Evolutionary conservation across 139 green algal species (phyloP), one percentile per base, ranked within the genome.

Genomic region (Gonium pectorale): DNA sequence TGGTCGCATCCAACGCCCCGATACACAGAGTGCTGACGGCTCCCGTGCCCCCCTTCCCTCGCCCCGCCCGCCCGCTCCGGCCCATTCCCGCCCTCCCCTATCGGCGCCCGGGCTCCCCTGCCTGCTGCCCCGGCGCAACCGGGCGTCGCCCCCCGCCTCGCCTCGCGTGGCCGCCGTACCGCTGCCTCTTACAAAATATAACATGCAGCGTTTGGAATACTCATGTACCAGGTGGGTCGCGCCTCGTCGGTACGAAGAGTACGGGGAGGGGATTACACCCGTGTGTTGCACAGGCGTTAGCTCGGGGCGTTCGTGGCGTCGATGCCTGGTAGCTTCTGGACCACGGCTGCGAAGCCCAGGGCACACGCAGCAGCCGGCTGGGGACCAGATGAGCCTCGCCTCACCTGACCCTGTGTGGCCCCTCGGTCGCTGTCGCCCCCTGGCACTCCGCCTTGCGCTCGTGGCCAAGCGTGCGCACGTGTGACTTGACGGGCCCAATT

Each of bases 191-290:
- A 17, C 49, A 26, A 17, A 17, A 3, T 69, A 3, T 33, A n/a
- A 31, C 64, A 5, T 15, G 64, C 54, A 81, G 73, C 73, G 8
- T 81, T 81, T 37, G 73, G 73, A 54, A 81, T 81, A 27, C 56
- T 81, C 26, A 81, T 81, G 73, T 69, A 44, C 43, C 67, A 74
- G 67, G 67, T 74, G 68, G 41, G 67, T 33, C 40, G n/a, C n/a
- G n/a, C n/a, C n/a, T n/a, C n/a, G n/a, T n/a, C n/a, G n/a, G n/a
- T n/a, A n/a, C n/a, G n/a, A n/a, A n/a, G n/a, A n/a, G n/a, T n/a
- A n/a, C 24, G 56, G 17, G 56, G 6, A 22, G 22, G 17, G 56
- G 6, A n/a, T 64, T 64, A n/a, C 49, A 17, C n/a, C n/a, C 17
- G 49, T 56, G 49, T 56, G 49, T 13, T 56, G 49, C 13, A 17